Evolutionary conservation across 768 basidiomycete genomes (phyloP).

Genomic region (Phanerodontia chrysosporium): DNA sequence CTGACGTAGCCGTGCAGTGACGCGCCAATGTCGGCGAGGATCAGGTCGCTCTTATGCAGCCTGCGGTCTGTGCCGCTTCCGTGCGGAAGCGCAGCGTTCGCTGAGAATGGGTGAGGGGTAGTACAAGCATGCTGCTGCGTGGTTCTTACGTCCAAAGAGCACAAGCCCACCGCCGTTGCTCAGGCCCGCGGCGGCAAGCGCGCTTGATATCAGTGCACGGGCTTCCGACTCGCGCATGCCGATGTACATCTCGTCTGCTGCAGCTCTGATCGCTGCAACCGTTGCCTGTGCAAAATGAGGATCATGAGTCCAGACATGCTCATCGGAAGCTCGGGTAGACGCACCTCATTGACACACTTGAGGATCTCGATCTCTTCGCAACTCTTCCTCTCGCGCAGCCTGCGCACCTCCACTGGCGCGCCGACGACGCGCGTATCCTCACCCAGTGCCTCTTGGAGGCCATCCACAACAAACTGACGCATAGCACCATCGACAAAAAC

Average conservation of each 20-base stretch:
- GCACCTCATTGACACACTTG: conserved; percentile 76
- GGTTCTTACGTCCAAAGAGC: conserved; percentile 70
- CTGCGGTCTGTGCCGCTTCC: conserved; percentile 69
- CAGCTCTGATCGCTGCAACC: conserved; percentile 65
- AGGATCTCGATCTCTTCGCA: conserved; percentile 64
- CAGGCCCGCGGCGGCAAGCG: conserved; percentile 58
- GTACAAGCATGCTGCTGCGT: not conserved
- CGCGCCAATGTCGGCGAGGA: conserved; percentile 73
- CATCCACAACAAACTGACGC: conserved; percentile 63
- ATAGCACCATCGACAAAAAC: conserved; percentile 60
- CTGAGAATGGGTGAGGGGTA: conserved; percentile 33
- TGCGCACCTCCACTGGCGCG: conserved; percentile 51
- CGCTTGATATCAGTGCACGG: conserved; percentile 47
- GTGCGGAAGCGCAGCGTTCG: conserved; percentile 84
- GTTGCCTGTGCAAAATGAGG: conserved; percentile 71
- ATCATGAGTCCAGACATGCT: not conserved
- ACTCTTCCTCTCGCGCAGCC: conserved; percentile 73
- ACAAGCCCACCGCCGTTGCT: conserved; percentile 56
- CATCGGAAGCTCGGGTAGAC: conserved; percentile 3
- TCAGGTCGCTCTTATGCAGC: conserved; percentile 54
- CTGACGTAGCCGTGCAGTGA: conserved; percentile 70
- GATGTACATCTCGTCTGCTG: conserved; percentile 54
- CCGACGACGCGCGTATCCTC: conserved; percentile 34
- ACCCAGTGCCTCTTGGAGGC: conserved; percentile 44
- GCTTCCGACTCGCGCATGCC: conserved; percentile 79